phyloP scores from a whole-genome alignment of 192 early-diverging fungal genomes.

The Gonapodya prolifera region DNA sequence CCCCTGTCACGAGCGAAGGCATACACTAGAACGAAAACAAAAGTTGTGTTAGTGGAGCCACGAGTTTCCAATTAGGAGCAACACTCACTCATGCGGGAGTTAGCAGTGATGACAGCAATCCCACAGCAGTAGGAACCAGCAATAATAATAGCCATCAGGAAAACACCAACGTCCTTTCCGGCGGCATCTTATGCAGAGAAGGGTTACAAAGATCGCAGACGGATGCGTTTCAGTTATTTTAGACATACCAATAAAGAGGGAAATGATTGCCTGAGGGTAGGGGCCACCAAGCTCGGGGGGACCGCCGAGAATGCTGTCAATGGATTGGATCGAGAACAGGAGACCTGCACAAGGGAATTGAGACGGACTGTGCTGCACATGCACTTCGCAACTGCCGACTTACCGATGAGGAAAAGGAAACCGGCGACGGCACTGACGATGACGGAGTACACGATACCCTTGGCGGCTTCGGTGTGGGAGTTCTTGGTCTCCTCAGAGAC shows the following conservation, averaged over 20 bases:
- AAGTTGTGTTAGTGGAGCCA: constrained; percentile 16
- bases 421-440: neutral
- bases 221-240: neutral
- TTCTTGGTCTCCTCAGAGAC: constrained; percentile 29
- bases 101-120: neutral
- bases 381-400: constrained; percentile 17
- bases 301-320: neutral
- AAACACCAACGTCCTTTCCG: constrained; percentile 18
- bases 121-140: constrained; percentile 12
- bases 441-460: constrained; percentile 10
- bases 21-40: constrained; percentile 15
- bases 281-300: too few species aligned
- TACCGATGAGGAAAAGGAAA: neutral
- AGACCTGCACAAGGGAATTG: constrained; percentile 18
- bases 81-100: constrained; percentile 18
- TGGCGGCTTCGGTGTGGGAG: constrained; percentile 21
- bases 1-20: constrained; percentile 32
- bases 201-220: too few species aligned
- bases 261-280: neutral
- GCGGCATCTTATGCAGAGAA: neutral
- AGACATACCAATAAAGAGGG: neutral
- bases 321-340: constrained; percentile 10
- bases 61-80: constrained; percentile 21
- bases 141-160: constrained; percentile 17
- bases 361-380: too few species aligned